Evolutionary conservation across 176 grass and related monocot genomes (phyloP), one percentile per base, ranked within the genome.

Genomic region (Carex parvula): DNA sequence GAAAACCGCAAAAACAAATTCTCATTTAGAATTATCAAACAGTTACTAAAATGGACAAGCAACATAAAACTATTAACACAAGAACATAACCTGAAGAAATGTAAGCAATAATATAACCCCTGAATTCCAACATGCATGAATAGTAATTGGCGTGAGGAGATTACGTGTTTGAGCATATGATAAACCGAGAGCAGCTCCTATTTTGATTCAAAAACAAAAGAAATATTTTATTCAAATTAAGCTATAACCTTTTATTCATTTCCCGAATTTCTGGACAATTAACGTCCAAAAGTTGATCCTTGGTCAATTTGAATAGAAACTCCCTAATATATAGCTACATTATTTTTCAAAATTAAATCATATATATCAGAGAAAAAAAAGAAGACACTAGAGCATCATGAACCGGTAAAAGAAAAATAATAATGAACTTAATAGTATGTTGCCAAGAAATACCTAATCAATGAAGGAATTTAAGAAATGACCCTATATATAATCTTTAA

Each of bases 121-220:
- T 0, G 91, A 93, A 85, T 99, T 99, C 96, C 96, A 95, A 84
- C 93, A 87, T 72, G 96, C 93, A 52, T 99, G 96, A 81, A 93
- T 92, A 39, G 88, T 92, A 86, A 99, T 94, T 42, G 96, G 91
- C 57, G 96, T 89, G 58, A 99, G 85, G 82, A 95, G 91, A 90
- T 95, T 95, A 17, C 72, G 91, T 73, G 96, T 99, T 90, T 99
- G 96, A 90, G 92, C 89, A 84, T 99, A 99, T 30, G 96, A 88
- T 86, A 99, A 88, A 2, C 96, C 96, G 57, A 99, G 84, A 68
- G 88, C 91, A 90, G 89, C 77, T 79, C 96, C 93, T 99, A 86
- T 75, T 70, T 44, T 64, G 4, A 89, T 37, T 42, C 7, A 46
- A 62, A 87, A 87, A 79, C 22, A 79, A 35, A 60, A 41, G 8